Conservation (phyloP, 192 early-diverging fungal genomes). For the Glomus cerebriforme region DNA sequence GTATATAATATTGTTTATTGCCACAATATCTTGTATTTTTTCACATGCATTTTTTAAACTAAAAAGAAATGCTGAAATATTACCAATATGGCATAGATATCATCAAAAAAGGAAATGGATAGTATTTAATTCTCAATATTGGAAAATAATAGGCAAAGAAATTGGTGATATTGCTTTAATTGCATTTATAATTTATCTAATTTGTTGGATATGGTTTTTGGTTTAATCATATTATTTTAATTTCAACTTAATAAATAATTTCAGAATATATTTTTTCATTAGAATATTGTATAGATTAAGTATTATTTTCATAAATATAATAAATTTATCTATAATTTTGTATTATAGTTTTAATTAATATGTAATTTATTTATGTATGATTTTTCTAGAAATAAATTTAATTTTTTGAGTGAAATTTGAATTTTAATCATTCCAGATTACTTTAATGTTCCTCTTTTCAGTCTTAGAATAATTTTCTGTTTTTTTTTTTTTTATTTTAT, state of each 20-base stretch:
- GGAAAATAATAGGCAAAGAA: background rate
- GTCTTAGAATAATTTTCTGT: too few species aligned
- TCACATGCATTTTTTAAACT: slow-evolving; percentile 15
- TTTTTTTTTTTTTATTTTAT: too few species aligned
- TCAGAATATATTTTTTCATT: background rate
- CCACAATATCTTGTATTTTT: slow-evolving; percentile 37
- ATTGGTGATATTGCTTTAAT: background rate
- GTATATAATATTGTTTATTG: slow-evolving; percentile 30
- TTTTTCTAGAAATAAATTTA: too few species aligned
- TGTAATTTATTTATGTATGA: too few species aligned
- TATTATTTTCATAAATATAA: too few species aligned
- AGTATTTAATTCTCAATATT: slow-evolving; percentile 8
- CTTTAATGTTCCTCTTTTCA: too few species aligned
- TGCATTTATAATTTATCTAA: background rate
- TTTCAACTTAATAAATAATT: background rate
- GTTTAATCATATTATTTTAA: background rate
- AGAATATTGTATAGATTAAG: background rate
- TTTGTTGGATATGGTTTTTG: slow-evolving; percentile 27
- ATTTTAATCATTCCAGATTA: too few species aligned
- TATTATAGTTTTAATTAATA: too few species aligned
- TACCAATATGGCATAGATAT: slow-evolving; percentile 12
- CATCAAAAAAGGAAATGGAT: slow-evolving; percentile 2
- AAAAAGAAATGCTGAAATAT: background rate
- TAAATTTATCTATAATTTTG: too few species aligned
- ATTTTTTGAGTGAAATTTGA: too few species aligned